Base-by-base conservation (phyloP, 371 early-diverging fungal species). In the Nematocida ausubeli region DNA sequence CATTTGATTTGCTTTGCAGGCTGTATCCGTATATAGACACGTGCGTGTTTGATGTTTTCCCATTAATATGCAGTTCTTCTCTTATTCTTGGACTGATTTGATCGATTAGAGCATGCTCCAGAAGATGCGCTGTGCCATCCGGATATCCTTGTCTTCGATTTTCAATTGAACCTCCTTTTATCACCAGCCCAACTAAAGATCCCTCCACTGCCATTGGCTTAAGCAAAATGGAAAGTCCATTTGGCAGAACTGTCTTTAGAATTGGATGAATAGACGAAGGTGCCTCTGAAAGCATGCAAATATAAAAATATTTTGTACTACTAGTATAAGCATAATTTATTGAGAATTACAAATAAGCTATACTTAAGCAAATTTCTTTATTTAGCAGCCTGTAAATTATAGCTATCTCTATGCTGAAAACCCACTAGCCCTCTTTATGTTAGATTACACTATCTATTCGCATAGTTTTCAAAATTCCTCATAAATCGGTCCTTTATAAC, bases 401-500 rank as follows among this genome's bases (percentile, higher is more conserved):
- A n/a, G n/a, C n/a, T n/a, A n/a, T n/a, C n/a, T n/a, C n/a, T n/a
- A n/a, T n/a, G n/a, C n/a, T n/a, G n/a, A n/a, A n/a, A n/a, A n/a
- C n/a, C n/a, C n/a, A n/a, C n/a, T n/a, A n/a, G n/a, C n/a, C n/a
- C 1, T 55, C 26, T 44, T 44, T 44, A 3, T 44, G 19, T 44
- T 44, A 44, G 19, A 44, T 44, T 44, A 44, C 47, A 44, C 19
- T 44, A 55, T 28, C 47, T 66, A 34, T 24, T 35, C 19, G 32
- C 14, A 34, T 72, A 28, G 34, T 39, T 40, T 0, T 72, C 60
- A n/a, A n/a, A 19, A 24, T 34, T 42, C 2, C 22, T 14, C 39
- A 72, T 72, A 52, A 72, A 72, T 39, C 42, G 28, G 7, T 81
- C 83, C 30, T 35, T 69, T 57, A 84, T 37, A 3, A 39, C 47